phyloP scores from a whole-genome alignment of 768 basidiomycete species.

The Psilocybe tampanensis region DNA sequence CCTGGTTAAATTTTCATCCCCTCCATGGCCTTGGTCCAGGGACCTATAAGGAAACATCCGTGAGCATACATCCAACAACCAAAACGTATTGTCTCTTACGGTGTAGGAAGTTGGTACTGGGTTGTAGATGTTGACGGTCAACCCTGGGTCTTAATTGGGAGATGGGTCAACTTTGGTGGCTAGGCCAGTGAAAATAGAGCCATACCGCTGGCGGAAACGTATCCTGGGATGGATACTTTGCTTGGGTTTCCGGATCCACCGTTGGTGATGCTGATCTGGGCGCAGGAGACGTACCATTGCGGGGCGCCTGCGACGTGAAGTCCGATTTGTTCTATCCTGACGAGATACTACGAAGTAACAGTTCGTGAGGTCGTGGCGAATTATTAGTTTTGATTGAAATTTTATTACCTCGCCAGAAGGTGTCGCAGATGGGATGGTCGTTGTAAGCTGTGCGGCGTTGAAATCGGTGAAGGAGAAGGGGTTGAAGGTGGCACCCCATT shows the following conservation, averaged over 20 bases:
- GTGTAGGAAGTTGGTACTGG: conserved; percentile 37
- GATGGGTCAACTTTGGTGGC: background rate
- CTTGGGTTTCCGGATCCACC: conserved; percentile 45
- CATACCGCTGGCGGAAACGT: conserved; percentile 39
- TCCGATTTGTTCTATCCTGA: conserved; percentile 49
- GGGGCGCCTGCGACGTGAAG: conserved; percentile 48
- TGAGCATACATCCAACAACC: no score
- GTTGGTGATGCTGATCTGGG: conserved; percentile 45
- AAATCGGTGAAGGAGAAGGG: conserved; percentile 38
- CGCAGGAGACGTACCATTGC: conserved; percentile 52
- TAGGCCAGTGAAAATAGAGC: no score
- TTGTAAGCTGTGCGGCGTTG: conserved; percentile 33
- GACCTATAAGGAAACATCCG: no score
- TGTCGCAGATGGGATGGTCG: conserved; percentile 42
- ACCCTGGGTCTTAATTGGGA: conserved; percentile 35
- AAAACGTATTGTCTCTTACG: conserved; percentile 13
- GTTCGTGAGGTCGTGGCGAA: background rate
- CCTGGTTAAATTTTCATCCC: conserved; percentile 14
- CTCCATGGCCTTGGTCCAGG: conserved; percentile 20
- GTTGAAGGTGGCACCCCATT: conserved; percentile 42
- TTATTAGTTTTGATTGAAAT: no score
- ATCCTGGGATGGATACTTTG: conserved; percentile 53
- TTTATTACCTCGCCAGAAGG: conserved; percentile 43
- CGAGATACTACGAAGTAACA: conserved; percentile 34
- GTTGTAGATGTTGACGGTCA: conserved; percentile 46